Base-by-base conservation (phyloP, 176 grass and related monocot species). In the Oryza officinalis region DNA sequence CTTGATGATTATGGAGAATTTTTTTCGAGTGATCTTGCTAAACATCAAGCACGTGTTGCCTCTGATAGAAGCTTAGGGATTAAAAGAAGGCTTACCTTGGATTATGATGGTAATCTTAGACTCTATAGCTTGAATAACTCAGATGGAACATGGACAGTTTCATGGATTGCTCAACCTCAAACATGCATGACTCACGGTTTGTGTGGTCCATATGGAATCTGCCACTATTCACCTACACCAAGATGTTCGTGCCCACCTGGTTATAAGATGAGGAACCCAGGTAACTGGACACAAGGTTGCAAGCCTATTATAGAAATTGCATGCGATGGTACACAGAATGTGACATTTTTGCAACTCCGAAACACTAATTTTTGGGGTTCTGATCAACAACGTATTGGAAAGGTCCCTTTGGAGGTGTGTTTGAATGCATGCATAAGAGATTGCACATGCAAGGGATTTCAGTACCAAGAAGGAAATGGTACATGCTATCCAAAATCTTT, bases 221-320 rank as follows among this genome's bases (percentile, higher is more conserved):
- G 64, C 18, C 28, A 79, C 14, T 91, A 83, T 44, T 46, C 46
- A 40, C 89, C 85, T n/a, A 72, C 17, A 59, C 89, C 89, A 47
- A 75, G 67, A 68, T 91, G 89, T 68, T 84, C 80, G 7, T 91
- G 85, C 49, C 76, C 85, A 40, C 89, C 81, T 71, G 85, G 85
- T 65, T 91, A 80, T 74, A 37, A 20, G 26, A 85, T 88, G 63
- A 83, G 32, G 27, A 79, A 91, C 49, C 81, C 32, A 3, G 61
- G 76, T 41, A 80, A 91, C 11, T 91, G 89, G 89, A 88, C 63
- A 27, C 68, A 91, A 84, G 85, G 89, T 65, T 91, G 85, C 60
- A 20, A 25, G 13, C 10, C 35, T 33, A 71, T 30, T 9, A 5
- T 91, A 4, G 57, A 84, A 18, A 49, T 77, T 18, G 75, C 76